These are phyloP conservation scores for Strigomonas culicis DNA, from an alignment of 208 protist species.

Conservation along the genomic window DNA sequence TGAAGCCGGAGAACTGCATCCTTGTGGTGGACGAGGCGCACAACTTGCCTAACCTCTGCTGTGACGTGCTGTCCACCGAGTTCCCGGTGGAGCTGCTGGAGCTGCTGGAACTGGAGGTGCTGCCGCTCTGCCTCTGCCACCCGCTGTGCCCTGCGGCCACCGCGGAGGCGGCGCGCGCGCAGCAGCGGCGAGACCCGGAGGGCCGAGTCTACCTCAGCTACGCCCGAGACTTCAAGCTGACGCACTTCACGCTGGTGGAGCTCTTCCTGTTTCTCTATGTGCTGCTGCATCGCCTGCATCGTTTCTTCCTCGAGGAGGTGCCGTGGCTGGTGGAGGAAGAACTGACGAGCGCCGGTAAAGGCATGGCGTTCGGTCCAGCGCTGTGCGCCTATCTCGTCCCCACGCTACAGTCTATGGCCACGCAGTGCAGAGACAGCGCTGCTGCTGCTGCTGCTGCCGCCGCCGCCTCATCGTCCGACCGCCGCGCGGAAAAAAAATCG, in stretches of 20 bases:
- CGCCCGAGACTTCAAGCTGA: conserved; percentile 37
- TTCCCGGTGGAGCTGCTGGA: conserved; percentile 25
- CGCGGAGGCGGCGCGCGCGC: conserved; percentile 13
- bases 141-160: not conserved
- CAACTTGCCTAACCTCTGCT: conserved; percentile 84
- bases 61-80: conserved; percentile 48
- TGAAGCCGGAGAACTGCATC: conserved; percentile 35
- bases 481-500: not conserved
- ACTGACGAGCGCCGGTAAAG: not conserved
- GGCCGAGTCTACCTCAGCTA: not conserved
- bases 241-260: conserved; percentile 44
- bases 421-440: not conserved
- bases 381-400: too few relatives aligned
- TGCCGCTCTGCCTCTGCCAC: conserved; percentile 21
- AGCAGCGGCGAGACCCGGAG: conserved; percentile 34
- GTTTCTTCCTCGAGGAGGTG: conserved; percentile 19
- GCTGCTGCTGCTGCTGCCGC: not conserved
- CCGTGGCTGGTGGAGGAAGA: not conserved
- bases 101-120: conserved; percentile 47
- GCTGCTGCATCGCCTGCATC: conserved; percentile 29
- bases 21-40: conserved; percentile 97
- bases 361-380: too few relatives aligned
- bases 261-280: conserved; percentile 49
- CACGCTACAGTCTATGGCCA: too few relatives aligned
- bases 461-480: not conserved